Conservation (phyloP, 768 basidiomycete species). For the Lactifluus piperatus region DNA sequence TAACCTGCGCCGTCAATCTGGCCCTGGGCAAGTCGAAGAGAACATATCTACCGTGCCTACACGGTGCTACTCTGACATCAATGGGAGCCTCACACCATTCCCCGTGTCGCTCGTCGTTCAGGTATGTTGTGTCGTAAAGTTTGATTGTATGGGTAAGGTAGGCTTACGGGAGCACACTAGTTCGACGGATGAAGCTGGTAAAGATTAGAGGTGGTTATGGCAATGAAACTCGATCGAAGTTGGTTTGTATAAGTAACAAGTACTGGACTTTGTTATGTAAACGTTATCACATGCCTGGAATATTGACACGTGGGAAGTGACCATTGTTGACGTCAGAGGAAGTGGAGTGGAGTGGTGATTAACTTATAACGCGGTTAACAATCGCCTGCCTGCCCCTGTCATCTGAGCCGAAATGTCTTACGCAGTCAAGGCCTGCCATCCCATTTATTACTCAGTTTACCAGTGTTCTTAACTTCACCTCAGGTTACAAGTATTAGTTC, state of each 20-base stretch:
- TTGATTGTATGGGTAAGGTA: neutral
- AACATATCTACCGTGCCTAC: slow-evolving; percentile 1
- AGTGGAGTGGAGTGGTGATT: no score
- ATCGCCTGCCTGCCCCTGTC: no score
- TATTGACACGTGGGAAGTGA: no score
- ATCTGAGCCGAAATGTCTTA: no score
- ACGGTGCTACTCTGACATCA: slow-evolving; percentile 12
- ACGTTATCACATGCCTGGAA: no score
- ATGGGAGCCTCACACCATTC: slow-evolving; percentile 21
- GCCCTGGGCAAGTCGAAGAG: slow-evolving; percentile 10
- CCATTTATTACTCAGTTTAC: no score
- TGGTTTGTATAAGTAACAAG: no score
- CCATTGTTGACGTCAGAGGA: no score
- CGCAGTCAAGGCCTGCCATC: slow-evolving; percentile 8
- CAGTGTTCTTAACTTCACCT: neutral
- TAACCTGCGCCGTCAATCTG: slow-evolving; percentile 18
- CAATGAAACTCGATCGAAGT: neutral
- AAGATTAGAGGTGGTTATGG: neutral
- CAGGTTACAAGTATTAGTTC: slow-evolving; percentile 69
- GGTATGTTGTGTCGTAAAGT: slow-evolving; percentile 9
- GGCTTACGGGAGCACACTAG: neutral
- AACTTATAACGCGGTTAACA: no score
- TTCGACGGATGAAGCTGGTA: neutral
- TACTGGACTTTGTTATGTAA: no score
- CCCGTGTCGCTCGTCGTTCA: slow-evolving; percentile 22